A percentile compares a stretch with the other conserved stretches of the same genome.
Conservation (phyloP, 2,329 filamentous ascomycete genomes). For the Sporothrix luriei region DNA sequence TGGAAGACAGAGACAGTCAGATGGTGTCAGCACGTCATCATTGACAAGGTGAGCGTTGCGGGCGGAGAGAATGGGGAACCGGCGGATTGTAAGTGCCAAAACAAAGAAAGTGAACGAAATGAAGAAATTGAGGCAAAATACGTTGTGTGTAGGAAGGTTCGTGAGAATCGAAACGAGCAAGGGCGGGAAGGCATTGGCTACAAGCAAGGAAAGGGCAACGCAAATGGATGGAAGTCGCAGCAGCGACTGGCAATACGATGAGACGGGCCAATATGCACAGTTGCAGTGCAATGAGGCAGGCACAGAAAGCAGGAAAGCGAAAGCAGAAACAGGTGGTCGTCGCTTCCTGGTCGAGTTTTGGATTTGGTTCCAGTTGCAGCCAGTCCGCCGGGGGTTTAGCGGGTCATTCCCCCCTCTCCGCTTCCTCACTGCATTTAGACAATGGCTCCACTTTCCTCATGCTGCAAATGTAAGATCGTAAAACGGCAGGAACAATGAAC, state of each 20-base stretch:
- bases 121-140: not conserved
- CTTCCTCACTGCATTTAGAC: not conserved
- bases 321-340: conserved; percentile 24
- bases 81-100: not conserved
- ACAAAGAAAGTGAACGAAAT: not conserved
- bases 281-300: conserved; percentile 15
- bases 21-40: conserved; percentile 20
- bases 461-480: not conserved
- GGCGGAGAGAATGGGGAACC: not conserved
- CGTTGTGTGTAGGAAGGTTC: conserved; percentile 3
- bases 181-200: conserved; percentile 17
- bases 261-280: not conserved
- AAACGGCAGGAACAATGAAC: not conserved
- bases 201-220: not conserved
- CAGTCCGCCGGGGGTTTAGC: conserved; percentile 25
- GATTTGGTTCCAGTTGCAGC: conserved; percentile 31
- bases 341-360: conserved; percentile 29
- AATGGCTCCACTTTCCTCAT: not conserved
- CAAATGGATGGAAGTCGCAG: not conserved
- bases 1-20: not conserved
- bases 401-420: conserved; percentile 16
- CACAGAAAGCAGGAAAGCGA: conserved; percentile 19
- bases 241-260: not conserved
- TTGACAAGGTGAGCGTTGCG: not conserved
- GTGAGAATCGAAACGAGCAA: conserved; percentile 26